Conservation (phyloP, 805 yeast genomes). For the Myxozyma sirexii region DNA sequence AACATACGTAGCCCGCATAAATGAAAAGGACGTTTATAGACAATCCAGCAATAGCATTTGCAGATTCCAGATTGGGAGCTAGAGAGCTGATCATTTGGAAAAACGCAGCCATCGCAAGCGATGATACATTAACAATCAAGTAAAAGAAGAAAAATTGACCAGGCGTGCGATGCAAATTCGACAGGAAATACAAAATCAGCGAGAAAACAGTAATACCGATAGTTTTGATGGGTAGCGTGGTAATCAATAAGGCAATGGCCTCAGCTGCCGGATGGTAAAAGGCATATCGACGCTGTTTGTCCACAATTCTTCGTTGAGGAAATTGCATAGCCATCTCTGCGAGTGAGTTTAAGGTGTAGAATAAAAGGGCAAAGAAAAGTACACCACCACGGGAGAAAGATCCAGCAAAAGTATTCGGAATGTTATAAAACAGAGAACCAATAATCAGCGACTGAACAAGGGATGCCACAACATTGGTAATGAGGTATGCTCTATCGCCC, state of each 20-base stretch:
- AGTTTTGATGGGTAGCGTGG: conserved; percentile 59
- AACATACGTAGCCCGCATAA: conserved; percentile 51
- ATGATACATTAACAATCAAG: conserved; percentile 48
- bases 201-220: conserved; percentile 51
- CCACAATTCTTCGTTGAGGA: conserved; percentile 57
- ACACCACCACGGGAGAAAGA: conserved; percentile 68
- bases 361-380: conserved; percentile 58
- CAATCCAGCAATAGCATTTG: conserved; percentile 53
- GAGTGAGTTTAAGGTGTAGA: conserved; percentile 51
- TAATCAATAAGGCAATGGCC: conserved; percentile 60
- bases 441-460: conserved; percentile 58
- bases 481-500: conserved; percentile 59
- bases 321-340: conserved; percentile 50
- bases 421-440: conserved; percentile 63
- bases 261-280: conserved; percentile 66
- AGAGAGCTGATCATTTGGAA: conserved; percentile 50
- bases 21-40: conserved; percentile 46
- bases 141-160: conserved; percentile 59
- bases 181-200: conserved; percentile 56
- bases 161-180: conserved; percentile 54
- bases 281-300: conserved; percentile 61
- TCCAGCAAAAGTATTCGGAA: conserved; percentile 54
- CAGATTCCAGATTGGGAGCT: conserved; percentile 40
- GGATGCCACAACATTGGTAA: conserved; percentile 52
- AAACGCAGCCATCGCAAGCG: conserved; percentile 59